Percentiles rank a stretch among this genome's conserved stretches.
Conservation (phyloP, 805 yeast genomes). For the Myxozyma monticola region DNA sequence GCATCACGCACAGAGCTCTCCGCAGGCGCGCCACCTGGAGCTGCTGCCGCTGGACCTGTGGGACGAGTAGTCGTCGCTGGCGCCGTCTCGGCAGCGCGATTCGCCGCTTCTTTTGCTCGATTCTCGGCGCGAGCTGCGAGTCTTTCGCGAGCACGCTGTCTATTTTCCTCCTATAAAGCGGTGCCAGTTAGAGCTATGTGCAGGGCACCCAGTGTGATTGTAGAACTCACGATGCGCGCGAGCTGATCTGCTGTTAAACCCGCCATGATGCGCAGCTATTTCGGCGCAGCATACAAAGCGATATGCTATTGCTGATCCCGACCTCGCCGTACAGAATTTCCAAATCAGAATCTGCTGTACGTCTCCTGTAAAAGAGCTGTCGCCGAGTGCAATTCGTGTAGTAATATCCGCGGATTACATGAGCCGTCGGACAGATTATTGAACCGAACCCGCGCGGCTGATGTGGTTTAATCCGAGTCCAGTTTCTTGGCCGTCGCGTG, state of each 20-base stretch:
- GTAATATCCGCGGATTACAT: no score
- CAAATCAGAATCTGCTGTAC: no score
- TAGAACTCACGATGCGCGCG: slow-evolving; percentile 24
- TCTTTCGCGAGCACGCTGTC: slow-evolving; percentile 27
- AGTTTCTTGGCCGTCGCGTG: no score
- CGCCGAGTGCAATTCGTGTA: no score
- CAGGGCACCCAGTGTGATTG: no score
- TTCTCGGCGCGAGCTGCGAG: slow-evolving; percentile 29
- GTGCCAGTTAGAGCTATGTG: not conserved
- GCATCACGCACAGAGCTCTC: slow-evolving; percentile 20
- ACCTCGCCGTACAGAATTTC: no score
- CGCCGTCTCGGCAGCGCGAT: slow-evolving; percentile 14
- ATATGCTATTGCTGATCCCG: no score
- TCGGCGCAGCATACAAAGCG: no score
- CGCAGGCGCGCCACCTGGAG: not conserved
- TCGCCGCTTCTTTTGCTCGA: slow-evolving; percentile 21
- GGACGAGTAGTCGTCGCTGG: not conserved
- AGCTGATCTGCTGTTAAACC: slow-evolving; percentile 26
- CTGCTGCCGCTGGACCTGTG: not conserved
- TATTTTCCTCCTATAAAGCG: slow-evolving; percentile 25
- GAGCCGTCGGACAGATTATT: no score
- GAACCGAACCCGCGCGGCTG: no score
- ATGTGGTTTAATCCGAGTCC: no score
- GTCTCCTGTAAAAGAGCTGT: no score
- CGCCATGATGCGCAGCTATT: not conserved